Base-by-base conservation (phyloP, 2,329 filamentous ascomycete species). In the Venturia aucupariae region DNA sequence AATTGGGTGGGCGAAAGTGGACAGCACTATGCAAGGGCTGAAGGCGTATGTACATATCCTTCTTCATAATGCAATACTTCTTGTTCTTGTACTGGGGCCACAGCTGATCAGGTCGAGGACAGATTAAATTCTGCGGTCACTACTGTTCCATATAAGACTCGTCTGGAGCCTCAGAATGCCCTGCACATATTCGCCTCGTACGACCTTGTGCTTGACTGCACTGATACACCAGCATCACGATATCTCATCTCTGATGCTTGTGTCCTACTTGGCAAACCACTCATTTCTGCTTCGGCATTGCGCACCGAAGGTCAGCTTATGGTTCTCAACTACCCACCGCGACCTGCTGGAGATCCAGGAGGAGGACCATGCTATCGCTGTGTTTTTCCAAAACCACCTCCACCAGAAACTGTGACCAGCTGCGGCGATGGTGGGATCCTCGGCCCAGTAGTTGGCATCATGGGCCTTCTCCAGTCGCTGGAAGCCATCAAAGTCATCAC, bases 381-480 rank as follows among this genome's bases (percentile, higher is more conserved):
- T 72, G 84, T 97, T 15, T 99, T 96, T 70, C 92, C 92, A 0
- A 88, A 83, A 44, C 92, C 94, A 0, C 92, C 94, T 0, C 92
- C 93, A 0, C 84, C 90, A 0, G 89, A 90, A 51, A 91, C 85
- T 65, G 88, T 97, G 0, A 81, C 90, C 1, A 91, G 88, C 66
- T 99, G 94, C 71, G 91, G 92, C 48, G 94, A 99, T 73, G 93
- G 92, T 11, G 94, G 94, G 0, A 92, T 99, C 10, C 71, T 99
- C 1, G 94, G 94, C 0, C 92, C 94, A 0, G 92, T 97, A 0
- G 94, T 99, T 0, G 94, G 94, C 0, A 82, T 86, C 0, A 97
- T 99, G 90, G 94, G 94, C 8, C 87, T 96, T 0, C 77, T 97
- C 64, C 94, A 97, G 77, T 93, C 94, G 0, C 79, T 96, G 1